These are phyloP conservation scores for Lineolata rhizophorae DNA, from an alignment of 495 filamentous ascomycete species.

Conservation along the genomic window DNA sequence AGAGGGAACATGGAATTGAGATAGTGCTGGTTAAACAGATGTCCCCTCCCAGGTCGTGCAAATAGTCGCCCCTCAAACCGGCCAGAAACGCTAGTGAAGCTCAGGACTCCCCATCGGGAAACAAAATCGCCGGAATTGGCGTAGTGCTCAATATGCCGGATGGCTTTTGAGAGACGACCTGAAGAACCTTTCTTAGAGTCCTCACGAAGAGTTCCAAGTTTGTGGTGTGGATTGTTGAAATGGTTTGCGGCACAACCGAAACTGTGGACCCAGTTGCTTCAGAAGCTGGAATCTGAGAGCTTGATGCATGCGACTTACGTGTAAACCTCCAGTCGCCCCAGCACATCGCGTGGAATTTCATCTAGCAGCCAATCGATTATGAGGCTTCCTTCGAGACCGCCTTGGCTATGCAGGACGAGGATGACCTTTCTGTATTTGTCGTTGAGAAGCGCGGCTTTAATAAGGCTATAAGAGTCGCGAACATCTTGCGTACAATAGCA, in stretches of 20 bases:
- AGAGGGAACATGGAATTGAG: conserved; percentile 59
- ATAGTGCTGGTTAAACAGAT: conserved; percentile 66
- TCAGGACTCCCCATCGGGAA: conserved; percentile 48
- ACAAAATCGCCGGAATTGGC: conserved; percentile 59
- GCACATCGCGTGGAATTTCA: conserved; percentile 44
- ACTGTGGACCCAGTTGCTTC: no score
- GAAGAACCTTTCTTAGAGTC: no score
- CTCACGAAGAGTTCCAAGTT: no score
- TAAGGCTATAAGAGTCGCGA: conserved; percentile 26
- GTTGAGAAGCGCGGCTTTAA: conserved; percentile 37
- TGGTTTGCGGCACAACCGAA: conserved; percentile 74
- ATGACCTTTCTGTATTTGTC: conserved; percentile 45
- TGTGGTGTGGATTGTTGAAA: conserved; percentile 55
- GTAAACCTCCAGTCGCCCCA: conserved; percentile 58
- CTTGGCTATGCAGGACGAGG: conserved; percentile 63
- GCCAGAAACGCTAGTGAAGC: conserved; percentile 32
- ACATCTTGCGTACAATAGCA: conserved; percentile 49
- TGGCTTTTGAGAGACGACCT: conserved; percentile 22
- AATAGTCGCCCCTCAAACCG: conserved; percentile 63
- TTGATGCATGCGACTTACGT: no score
- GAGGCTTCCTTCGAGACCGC: conserved; percentile 52
- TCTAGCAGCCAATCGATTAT: conserved; percentile 62
- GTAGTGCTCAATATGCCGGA: conserved; percentile 71
- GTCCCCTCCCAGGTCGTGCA: conserved; percentile 38
- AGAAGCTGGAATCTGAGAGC: no score